phyloP scores from a whole-genome alignment of 192 early-diverging fungal genomes.

The Coemansia furcata region DNA sequence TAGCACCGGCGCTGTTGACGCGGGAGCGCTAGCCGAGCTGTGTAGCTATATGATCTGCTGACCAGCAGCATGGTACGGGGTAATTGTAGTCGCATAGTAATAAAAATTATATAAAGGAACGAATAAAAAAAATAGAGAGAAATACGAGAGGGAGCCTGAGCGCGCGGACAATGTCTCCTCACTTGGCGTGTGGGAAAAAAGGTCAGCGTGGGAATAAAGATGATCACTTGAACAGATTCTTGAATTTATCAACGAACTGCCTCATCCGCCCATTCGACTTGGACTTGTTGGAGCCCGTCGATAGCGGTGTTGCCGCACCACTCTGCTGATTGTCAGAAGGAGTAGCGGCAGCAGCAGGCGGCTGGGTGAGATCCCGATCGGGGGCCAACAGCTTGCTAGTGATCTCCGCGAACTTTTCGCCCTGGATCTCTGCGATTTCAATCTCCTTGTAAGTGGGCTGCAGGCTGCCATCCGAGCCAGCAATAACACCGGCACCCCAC shows the following conservation, averaged over 20 bases:
- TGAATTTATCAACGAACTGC: not conserved
- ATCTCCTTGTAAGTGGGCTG: conserved; percentile 62
- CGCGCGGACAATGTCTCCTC: not conserved
- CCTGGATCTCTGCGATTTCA: conserved; percentile 59
- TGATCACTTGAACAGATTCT: not conserved
- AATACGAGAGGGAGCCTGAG: not conserved
- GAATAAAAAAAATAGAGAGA: not conserved
- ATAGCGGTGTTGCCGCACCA: not conserved
- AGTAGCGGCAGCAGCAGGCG: not conserved
- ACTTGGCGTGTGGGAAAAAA: not conserved
- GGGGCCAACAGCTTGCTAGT: conserved; percentile 43
- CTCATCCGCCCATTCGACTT: not conserved
- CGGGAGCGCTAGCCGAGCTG: not conserved
- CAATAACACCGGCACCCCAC: conserved; percentile 67
- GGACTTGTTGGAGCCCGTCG: not conserved
- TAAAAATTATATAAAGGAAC: not conserved
- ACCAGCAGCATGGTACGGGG: not conserved
- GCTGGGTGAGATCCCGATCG: not conserved
- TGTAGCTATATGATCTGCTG: not conserved
- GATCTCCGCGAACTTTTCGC: conserved; percentile 57
- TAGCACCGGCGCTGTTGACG: conserved; percentile 11
- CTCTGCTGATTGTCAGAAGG: not conserved
- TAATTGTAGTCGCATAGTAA: not conserved
- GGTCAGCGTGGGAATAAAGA: not conserved
- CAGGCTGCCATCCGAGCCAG: conserved; percentile 65